Conservation (phyloP, 352 stramenopile genomes). For the Globisporangium cederbergense region DNA sequence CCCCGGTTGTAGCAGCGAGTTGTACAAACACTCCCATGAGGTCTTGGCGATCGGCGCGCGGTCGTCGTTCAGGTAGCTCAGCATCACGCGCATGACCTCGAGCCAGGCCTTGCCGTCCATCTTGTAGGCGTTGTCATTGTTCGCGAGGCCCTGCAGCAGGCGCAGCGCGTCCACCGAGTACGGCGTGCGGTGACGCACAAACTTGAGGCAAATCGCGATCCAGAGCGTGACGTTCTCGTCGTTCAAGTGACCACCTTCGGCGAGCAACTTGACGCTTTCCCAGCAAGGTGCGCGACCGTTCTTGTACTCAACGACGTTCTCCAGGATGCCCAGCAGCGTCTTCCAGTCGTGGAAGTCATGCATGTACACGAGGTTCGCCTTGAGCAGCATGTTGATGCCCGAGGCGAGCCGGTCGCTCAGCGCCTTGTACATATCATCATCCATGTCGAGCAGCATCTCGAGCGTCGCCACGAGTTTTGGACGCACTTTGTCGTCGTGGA, state of each 20-base stretch:
- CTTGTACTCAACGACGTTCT: conserved; percentile 77
- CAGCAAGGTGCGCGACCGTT: conserved; percentile 67
- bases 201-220: conserved; percentile 76
- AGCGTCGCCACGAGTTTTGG: conserved; percentile 81
- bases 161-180: conserved; percentile 76
- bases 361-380: conserved; percentile 88
- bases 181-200: conserved; percentile 74
- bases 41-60: conserved; percentile 74
- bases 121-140: conserved; percentile 70
- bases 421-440: conserved; percentile 77
- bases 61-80: conserved; percentile 80
- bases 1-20: conserved; percentile 70
- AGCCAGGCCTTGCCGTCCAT: conserved; percentile 74
- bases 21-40: conserved; percentile 82
- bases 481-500: conserved; percentile 80
- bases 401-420: conserved; percentile 78
- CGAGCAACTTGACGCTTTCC: conserved; percentile 72
- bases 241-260: conserved; percentile 64
- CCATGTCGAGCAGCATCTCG: conserved; percentile 67
- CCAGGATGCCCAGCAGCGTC: conserved; percentile 68
- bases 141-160: conserved; percentile 67
- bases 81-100: conserved; percentile 85
- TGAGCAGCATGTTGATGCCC: conserved; percentile 80
- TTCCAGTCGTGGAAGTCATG: conserved; percentile 79
- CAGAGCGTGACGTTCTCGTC: conserved; percentile 80